Conservation (phyloP, 164 flowering plant genomes). For the Piper longum region DNA sequence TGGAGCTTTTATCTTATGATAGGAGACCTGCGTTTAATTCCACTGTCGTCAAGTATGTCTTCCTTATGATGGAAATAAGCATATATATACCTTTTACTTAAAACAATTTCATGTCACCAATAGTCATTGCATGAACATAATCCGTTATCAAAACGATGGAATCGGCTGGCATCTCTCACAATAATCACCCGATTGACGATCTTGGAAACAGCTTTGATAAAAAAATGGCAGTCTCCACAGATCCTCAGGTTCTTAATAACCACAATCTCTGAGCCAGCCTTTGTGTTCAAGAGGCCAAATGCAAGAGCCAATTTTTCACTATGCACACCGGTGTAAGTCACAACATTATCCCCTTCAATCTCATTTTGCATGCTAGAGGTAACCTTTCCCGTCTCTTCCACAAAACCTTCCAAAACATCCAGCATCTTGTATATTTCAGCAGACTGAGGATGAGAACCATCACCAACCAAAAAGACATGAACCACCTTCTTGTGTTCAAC, state of each 20-base stretch:
- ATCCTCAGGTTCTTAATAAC: constrained; percentile 81
- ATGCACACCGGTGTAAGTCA: constrained; percentile 29
- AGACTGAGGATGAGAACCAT: constrained; percentile 47
- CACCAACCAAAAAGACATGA: constrained; percentile 64
- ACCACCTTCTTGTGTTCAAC: constrained; percentile 45
- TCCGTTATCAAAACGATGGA: constrained; percentile 74
- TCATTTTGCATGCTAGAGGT: constrained; percentile 6
- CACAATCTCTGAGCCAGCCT: constrained; percentile 40
- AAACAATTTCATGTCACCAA: constrained; percentile 29
- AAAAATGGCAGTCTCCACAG: constrained; percentile 65
- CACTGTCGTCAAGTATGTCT: no score
- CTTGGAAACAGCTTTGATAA: constrained; percentile 58
- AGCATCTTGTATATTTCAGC: constrained; percentile 47
- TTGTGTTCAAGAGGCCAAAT: constrained; percentile 51
- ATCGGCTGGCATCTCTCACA: constrained; percentile 79
- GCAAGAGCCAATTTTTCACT: constrained; percentile 81
- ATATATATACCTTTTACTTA: no score
- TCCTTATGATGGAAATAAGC: no score
- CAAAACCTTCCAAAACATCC: constrained; percentile 36
- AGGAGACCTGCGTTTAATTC: no score
- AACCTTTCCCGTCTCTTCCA: constrained; percentile 11
- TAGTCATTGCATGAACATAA: constrained; percentile 81
- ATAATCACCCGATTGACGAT: constrained; percentile 48
- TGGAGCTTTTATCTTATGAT: no score
- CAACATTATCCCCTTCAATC: constrained; percentile 8